Conservation (phyloP, 2,329 filamentous ascomycete species). For the Venturia effusa region DNA sequence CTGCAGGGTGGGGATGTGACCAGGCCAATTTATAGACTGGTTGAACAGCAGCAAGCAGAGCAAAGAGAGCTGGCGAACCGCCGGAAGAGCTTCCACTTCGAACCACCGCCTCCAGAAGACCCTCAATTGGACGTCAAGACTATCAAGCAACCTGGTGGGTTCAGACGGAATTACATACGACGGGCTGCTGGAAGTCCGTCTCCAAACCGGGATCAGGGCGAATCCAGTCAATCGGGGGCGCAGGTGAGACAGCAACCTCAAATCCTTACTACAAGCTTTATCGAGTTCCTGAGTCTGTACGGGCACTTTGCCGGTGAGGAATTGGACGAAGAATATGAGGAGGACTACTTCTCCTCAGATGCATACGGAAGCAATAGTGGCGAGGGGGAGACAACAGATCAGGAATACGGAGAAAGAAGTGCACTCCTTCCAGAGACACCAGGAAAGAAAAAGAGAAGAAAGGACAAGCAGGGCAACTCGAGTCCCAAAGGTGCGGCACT, state of each 20-base stretch:
- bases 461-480: constrained; percentile 64
- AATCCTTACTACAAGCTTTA: constrained; percentile 81
- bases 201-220: constrained; percentile 24
- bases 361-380: constrained; percentile 43
- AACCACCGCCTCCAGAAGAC: constrained; percentile 62
- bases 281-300: constrained; percentile 91
- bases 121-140: constrained; percentile 76
- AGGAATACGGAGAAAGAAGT: constrained; percentile 72
- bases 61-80: constrained; percentile 35
- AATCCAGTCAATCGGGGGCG: constrained; percentile 14
- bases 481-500: constrained; percentile 69
- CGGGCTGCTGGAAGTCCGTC: constrained; percentile 59
- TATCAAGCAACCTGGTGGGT: constrained; percentile 89
- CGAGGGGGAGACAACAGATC: constrained; percentile 44
- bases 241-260: constrained; percentile 35
- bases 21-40: constrained; percentile 91
- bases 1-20: constrained; percentile 93
- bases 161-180: constrained; percentile 80
- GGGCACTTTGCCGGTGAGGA: constrained; percentile 97
- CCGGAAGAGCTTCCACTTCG: constrained; percentile 71
- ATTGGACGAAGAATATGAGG: constrained; percentile 74
- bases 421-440: constrained; percentile 54
- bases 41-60: constrained; percentile 71
- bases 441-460: constrained; percentile 58
- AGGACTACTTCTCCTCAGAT: constrained; percentile 85